Percentiles rank a stretch among this genome's conserved stretches.
Evolutionary conservation across 345 rosid species (phyloP).

Genomic region (Gossypium sturtianum): DNA sequence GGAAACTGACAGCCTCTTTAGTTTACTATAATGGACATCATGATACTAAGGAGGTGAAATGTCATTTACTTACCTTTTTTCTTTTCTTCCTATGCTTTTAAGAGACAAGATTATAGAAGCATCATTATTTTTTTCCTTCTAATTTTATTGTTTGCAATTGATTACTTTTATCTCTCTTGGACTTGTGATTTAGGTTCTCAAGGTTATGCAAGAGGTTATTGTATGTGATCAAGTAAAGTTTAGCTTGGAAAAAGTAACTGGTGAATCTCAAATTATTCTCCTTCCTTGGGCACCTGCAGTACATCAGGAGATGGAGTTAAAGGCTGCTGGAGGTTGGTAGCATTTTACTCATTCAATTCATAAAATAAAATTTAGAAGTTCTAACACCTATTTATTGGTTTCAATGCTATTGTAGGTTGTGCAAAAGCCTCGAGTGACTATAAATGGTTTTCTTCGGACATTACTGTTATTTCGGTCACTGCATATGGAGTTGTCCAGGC

Average conservation of each 20-base stretch:
- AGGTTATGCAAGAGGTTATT: conserved; percentile 63
- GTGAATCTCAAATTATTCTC: conserved; percentile 36
- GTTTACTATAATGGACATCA: conserved; percentile 47
- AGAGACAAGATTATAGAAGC: neutral
- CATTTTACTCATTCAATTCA: conserved; percentile 9
- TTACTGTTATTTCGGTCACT: conserved; percentile 52
- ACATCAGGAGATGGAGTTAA: conserved; percentile 77
- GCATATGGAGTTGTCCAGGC: conserved; percentile 78
- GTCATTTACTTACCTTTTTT: conserved; percentile 7
- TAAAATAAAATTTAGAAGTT: neutral
- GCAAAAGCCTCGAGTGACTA: conserved; percentile 71
- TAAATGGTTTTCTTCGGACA: conserved; percentile 88
- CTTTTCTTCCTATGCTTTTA: neutral
- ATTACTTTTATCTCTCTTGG: neutral
- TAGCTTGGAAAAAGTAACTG: conserved; percentile 35
- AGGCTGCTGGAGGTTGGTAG: conserved; percentile 70
- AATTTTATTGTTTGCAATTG: neutral
- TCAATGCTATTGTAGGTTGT: conserved; percentile 51
- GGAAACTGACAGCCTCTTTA: conserved; percentile 67
- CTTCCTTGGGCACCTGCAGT: conserved; percentile 83
- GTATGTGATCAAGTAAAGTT: conserved; percentile 74
- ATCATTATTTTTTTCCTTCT: neutral
- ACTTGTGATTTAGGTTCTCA: conserved; percentile 51
- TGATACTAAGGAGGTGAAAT: conserved; percentile 53
- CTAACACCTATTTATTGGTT: conserved; percentile 15